Percentiles rank a stretch among this genome's conserved stretches.
Conservation (phyloP, 2,329 filamentous ascomycete species). For the Alternaria sp. region DNA sequence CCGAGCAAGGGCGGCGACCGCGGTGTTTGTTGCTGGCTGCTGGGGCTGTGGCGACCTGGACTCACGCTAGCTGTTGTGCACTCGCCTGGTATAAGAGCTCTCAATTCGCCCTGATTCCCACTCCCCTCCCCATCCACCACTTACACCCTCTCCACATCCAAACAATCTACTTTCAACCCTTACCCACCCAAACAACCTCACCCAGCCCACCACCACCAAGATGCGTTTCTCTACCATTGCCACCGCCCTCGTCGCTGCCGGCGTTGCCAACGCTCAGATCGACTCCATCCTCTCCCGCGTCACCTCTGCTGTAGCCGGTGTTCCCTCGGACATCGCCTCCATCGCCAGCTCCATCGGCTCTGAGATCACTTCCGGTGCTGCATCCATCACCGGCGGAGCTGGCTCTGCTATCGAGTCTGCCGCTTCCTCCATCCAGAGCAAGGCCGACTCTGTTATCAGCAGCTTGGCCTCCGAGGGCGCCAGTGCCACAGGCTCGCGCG, state of each 20-base stretch:
- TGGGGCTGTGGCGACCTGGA: constrained; percentile 15
- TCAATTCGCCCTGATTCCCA: constrained; percentile 23
- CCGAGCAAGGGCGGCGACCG: constrained; percentile 19
- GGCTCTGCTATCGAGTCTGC: constrained; percentile 19
- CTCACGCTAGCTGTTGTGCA: constrained; percentile 23
- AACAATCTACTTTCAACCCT: constrained; percentile 20
- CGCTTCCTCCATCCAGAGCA: constrained; percentile 26
- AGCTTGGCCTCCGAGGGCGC: constrained; percentile 14
- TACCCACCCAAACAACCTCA: constrained; percentile 2
- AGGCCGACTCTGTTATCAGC: constrained; percentile 25
- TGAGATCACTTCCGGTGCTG: constrained; percentile 19
- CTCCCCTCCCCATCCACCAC: constrained; percentile 14
- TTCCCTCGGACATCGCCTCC: constrained; percentile 24
- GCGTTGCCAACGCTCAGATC: constrained; percentile 42
- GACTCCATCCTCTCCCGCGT: constrained; percentile 31
- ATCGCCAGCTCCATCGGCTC: constrained; percentile 24
- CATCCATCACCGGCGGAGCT: constrained; percentile 18
- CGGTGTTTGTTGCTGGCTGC: constrained; percentile 36
- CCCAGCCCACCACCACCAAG: constrained; percentile 27
- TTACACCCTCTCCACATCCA: constrained; percentile 24
- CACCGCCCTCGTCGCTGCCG: constrained; percentile 41
- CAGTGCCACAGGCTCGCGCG: neutral
- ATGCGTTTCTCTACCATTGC: constrained; percentile 51
- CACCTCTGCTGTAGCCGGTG: constrained; percentile 25
- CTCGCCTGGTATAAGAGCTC: constrained; percentile 29